Evolutionary conservation across 2,329 filamentous ascomycete species (phyloP), one percentile per base, ranked within the genome.

Genomic region (Hypoxylon sp.): DNA sequence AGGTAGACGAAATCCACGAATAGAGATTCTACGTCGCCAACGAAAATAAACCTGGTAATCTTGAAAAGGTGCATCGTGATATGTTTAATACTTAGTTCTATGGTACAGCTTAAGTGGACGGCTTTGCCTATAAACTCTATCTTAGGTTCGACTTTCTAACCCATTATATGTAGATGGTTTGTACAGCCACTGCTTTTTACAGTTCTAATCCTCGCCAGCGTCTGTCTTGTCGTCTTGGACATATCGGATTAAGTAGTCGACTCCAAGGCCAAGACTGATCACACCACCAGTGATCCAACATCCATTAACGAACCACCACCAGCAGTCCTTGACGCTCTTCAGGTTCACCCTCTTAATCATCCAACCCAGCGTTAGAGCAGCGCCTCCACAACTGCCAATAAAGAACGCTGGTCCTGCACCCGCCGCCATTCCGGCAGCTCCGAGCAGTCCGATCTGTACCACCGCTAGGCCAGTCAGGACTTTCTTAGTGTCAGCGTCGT

Each of bases 241-340:
- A 69, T 87, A 88, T 69, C 81, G 81, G 13, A 86, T 69, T n/a
- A 85, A 64, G 74, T 91, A 92, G 72, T 92, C 89, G 2, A 79
- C 82, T 2, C 82, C 85, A 61, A 92, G 74, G 1, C 90, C 89
- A 2, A 84, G 63, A 70, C 86, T 86, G 68, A 91, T 87, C 3
- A 82, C 83, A 23, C 89, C 88, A 7, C 90, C 90, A 10, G 90
- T 91, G 67, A 91, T 84, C 87, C 86, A 89, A 72, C 89, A 90
- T 10, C 90, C 90, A 72, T 91, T 91, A 30, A 89, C 85, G 73
- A 93, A 93, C 90, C 90, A 93, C 89, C 90, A 91, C 90, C 90
- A 92, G 72, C 90, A 92, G 74, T 90, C 83, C 75, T 87, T 87
- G 48, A 89, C 88, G 69, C 82, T 87, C 76, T 90, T 90, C 52